Conservation (phyloP, 202 grass and related monocot genomes). For the Panicum virgatum region DNA sequence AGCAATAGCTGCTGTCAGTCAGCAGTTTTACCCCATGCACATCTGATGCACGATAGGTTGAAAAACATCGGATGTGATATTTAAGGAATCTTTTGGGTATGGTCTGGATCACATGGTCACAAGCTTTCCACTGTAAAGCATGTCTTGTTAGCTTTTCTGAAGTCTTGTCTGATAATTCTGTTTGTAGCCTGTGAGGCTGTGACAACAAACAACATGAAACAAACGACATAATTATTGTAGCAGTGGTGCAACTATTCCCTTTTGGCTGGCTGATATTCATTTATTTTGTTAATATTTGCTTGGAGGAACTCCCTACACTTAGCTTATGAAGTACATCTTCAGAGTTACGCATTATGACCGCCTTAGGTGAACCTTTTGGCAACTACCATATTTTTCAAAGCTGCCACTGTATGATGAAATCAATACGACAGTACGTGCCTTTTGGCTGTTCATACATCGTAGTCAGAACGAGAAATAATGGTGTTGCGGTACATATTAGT, state of each 20-base stretch:
- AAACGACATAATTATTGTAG: slow-evolving; percentile 13
- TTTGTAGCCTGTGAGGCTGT: not conserved
- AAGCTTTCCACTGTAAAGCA: slow-evolving; percentile 12
- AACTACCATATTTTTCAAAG: not conserved
- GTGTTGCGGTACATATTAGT: not conserved
- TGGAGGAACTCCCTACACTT: not conserved
- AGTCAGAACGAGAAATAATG: not conserved
- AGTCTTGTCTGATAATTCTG: slow-evolving; percentile 18
- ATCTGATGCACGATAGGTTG: slow-evolving; percentile 5
- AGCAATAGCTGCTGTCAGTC: not conserved
- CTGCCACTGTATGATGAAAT: slow-evolving; percentile 14
- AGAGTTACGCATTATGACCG: slow-evolving; percentile 1
- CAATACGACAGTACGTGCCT: not conserved
- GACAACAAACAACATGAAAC: slow-evolving; percentile 18
- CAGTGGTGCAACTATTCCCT: not conserved
- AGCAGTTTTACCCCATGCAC: not conserved
- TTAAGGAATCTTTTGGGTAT: slow-evolving; percentile 32
- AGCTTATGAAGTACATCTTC: slow-evolving; percentile 17
- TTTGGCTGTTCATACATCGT: slow-evolving; percentile 1
- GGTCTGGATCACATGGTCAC: slow-evolving; percentile 6
- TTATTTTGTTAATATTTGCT: not conserved
- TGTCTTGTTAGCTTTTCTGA: slow-evolving; percentile 11
- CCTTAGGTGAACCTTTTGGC: not conserved
- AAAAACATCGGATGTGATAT: slow-evolving; percentile 6
- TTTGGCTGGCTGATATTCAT: not conserved